These are phyloP conservation scores for Beauveria caledonica DNA, from an alignment of 2,329 filamentous ascomycete species.

Conservation along the genomic window DNA sequence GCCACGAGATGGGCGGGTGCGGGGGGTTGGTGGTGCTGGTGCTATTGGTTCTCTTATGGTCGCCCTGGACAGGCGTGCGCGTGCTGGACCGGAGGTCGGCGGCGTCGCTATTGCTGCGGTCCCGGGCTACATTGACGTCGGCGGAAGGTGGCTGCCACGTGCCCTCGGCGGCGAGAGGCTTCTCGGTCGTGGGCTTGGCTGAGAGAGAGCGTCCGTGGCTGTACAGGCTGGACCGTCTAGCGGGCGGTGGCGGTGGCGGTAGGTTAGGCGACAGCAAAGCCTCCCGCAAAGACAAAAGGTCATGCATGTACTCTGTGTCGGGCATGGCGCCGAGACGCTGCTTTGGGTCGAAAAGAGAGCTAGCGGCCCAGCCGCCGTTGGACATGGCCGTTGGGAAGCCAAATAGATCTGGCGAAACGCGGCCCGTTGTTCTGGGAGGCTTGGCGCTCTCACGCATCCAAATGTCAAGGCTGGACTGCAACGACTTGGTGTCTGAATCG, in stretches of 20 bases:
- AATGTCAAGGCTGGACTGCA: slow-evolving; percentile 45
- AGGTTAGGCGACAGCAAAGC: slow-evolving; percentile 29
- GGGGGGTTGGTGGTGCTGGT: background rate
- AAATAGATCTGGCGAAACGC: slow-evolving; percentile 45
- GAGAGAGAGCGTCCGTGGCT: slow-evolving; percentile 33
- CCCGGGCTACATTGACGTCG: slow-evolving; percentile 12
- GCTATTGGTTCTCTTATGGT: slow-evolving; percentile 28
- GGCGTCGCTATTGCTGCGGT: slow-evolving; percentile 13
- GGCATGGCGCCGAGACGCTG: slow-evolving; percentile 18
- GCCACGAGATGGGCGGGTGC: slow-evolving; percentile 43
- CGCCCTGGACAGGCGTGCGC: slow-evolving; percentile 14
- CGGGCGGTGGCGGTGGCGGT: slow-evolving; percentile 40
- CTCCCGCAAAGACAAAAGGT: slow-evolving; percentile 35
- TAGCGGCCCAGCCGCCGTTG: slow-evolving; percentile 37
- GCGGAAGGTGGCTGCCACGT: slow-evolving; percentile 15
- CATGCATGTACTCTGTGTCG: slow-evolving; percentile 35
- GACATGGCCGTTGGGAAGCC: slow-evolving; percentile 36
- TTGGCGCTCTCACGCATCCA: slow-evolving; percentile 49
- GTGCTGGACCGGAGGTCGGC: slow-evolving; percentile 1
- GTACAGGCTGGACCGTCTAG: slow-evolving; percentile 46
- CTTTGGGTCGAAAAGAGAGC: slow-evolving; percentile 37
- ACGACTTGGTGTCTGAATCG: slow-evolving; percentile 33
- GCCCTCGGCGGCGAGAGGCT: slow-evolving; percentile 6
- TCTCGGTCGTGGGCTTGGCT: slow-evolving; percentile 14
- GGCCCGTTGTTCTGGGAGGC: slow-evolving; percentile 22